phyloP scores from a whole-genome alignment of 164 flowering plant species.

The Macadamia tetraphylla region DNA sequence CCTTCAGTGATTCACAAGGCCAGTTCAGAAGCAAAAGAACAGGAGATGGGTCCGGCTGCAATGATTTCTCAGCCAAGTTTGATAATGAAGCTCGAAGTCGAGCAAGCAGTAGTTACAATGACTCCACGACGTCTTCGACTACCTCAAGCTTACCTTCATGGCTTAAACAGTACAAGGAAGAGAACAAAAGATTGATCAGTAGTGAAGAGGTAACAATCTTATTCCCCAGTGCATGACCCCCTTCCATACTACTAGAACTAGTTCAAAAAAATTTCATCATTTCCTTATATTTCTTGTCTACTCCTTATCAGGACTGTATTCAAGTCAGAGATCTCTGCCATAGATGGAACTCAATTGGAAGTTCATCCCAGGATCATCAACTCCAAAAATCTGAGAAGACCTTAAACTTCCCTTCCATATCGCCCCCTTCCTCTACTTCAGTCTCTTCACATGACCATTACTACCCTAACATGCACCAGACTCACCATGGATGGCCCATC shows the following conservation, averaged over 20 bases:
- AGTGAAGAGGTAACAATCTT: constrained; percentile 46
- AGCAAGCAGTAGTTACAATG: constrained; percentile 26
- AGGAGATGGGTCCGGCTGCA: constrained; percentile 38
- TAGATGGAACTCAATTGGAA: constrained; percentile 68
- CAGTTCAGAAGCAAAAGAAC: constrained; percentile 33
- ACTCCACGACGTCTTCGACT: constrained; percentile 21
- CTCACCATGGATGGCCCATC: constrained; percentile 41
- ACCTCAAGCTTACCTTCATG: constrained; percentile 76
- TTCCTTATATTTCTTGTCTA: constrained; percentile 5
- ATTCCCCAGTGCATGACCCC: neutral
- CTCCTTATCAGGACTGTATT: constrained; percentile 39
- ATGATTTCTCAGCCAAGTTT: constrained; percentile 48
- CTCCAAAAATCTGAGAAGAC: constrained; percentile 35
- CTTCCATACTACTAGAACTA: neutral
- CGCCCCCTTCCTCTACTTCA: too few species aligned
- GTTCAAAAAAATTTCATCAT: neutral
- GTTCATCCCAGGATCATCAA: constrained; percentile 41
- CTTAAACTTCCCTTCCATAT: constrained; percentile 19
- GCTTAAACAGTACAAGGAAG: constrained; percentile 76
- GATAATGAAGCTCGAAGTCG: constrained; percentile 42
- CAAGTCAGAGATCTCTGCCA: constrained; percentile 42
- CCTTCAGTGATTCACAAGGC: constrained; percentile 32
- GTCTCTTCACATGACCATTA: constrained; percentile 46
- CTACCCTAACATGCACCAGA: constrained; percentile 24
- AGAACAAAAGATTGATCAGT: constrained; percentile 28